Percentiles rank a stretch among this genome's conserved stretches.
These are phyloP conservation scores for Trichophyton equinum DNA, from an alignment of 2,329 filamentous ascomycete species.

Conservation along the genomic window DNA sequence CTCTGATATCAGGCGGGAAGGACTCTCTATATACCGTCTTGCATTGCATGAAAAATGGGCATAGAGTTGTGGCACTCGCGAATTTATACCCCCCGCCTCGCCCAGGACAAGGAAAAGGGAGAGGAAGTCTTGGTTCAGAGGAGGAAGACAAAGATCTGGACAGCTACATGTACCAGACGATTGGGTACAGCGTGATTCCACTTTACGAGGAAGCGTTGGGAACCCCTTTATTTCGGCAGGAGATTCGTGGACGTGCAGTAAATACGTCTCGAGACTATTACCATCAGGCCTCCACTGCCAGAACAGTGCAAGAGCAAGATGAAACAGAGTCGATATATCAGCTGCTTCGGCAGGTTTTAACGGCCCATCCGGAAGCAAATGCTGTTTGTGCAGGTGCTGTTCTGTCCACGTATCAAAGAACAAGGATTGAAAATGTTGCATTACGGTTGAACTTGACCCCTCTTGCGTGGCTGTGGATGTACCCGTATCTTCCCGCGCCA, in stretches of 20 bases:
- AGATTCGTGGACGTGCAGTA: conserved; percentile 59
- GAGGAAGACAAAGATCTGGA: conserved; percentile 58
- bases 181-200: conserved; percentile 76
- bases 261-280: conserved; percentile 62
- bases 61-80: conserved; percentile 72
- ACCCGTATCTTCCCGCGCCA: conserved; percentile 54
- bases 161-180: conserved; percentile 99
- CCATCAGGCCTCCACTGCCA: conserved; percentile 9
- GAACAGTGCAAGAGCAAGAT: conserved; percentile 37
- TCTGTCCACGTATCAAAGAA: conserved; percentile 88
- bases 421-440: conserved; percentile 85
- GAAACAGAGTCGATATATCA: conserved; percentile 81
- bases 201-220: conserved; percentile 68
- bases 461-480: conserved; percentile 87
- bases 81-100: conserved; percentile 59
- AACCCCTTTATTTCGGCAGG: conserved; percentile 70
- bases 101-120: conserved; percentile 6
- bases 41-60: conserved; percentile 77
- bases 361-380: conserved; percentile 64
- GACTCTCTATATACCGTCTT: conserved; percentile 90
- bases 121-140: conserved; percentile 19
- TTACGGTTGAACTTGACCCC: conserved; percentile 69
- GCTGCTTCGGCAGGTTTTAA: conserved; percentile 55
- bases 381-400: conserved; percentile 87
- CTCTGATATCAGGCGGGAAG: conserved; percentile 88